Evolutionary conservation across 2,329 filamentous ascomycete species (phyloP).

Genomic region (Cordyceps cateniannulata): DNA sequence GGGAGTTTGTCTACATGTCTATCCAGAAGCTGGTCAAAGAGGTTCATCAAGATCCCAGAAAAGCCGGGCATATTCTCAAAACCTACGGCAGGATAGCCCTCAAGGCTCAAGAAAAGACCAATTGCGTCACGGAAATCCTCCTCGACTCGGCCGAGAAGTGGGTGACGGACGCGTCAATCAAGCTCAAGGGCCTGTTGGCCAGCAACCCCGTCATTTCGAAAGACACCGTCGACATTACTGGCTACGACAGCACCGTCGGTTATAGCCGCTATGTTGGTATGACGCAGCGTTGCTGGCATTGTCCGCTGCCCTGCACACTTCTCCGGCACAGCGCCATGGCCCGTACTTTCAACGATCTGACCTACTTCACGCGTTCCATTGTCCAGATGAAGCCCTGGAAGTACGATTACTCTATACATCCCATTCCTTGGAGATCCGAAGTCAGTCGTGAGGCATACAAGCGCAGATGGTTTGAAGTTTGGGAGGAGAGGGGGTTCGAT

Average conservation of each 20-base stretch:
- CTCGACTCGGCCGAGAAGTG: slow-evolving; percentile 72
- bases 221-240: slow-evolving; percentile 70
- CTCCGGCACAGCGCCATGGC: slow-evolving; percentile 88
- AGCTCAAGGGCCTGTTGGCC: slow-evolving; percentile 74
- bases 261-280: slow-evolving; percentile 67
- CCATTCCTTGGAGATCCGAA: too few relatives aligned
- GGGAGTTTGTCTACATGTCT: slow-evolving; percentile 60
- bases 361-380: slow-evolving; percentile 74
- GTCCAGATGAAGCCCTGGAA: slow-evolving; percentile 81
- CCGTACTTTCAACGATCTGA: slow-evolving; percentile 72
- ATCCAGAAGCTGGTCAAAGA: slow-evolving; percentile 73
- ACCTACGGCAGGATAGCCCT: slow-evolving; percentile 84
- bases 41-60: slow-evolving; percentile 62
- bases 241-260: slow-evolving; percentile 76
- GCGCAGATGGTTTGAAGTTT: slow-evolving; percentile 76
- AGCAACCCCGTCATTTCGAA: slow-evolving; percentile 85
- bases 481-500: slow-evolving; percentile 66
- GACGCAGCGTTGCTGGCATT: too few relatives aligned
- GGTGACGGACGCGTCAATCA: slow-evolving; percentile 51
- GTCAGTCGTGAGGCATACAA: slow-evolving; percentile 80
- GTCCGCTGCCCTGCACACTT: slow-evolving; percentile 81
- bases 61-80: slow-evolving; percentile 67
- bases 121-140: slow-evolving; percentile 84
- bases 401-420: slow-evolving; percentile 81
- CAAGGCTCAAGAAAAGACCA: slow-evolving; percentile 78